Evolutionary conservation across 2,329 filamentous ascomycete species (phyloP).

Genomic region (Fusarium agapanthi): DNA sequence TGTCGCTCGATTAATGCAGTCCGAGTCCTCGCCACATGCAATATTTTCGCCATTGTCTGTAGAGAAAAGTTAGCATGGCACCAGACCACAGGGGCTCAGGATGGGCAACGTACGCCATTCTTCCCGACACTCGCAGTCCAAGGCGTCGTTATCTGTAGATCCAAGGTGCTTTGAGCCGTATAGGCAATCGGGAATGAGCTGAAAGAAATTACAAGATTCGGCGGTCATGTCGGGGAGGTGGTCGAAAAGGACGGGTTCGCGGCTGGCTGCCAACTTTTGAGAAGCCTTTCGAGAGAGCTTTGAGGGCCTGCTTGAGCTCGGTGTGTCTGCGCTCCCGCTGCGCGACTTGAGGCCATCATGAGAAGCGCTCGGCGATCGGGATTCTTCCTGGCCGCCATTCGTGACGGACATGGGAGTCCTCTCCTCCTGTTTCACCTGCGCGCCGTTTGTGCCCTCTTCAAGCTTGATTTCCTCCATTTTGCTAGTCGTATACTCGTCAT

Average conservation of each 20-base stretch:
- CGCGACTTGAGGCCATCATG: constrained; percentile 57
- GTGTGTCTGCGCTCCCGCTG: constrained; percentile 58
- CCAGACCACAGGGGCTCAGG: not conserved
- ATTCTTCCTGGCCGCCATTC: constrained; percentile 39
- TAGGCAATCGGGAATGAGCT: constrained; percentile 83
- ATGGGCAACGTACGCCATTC: constrained; percentile 82
- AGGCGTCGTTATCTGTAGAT: constrained; percentile 84
- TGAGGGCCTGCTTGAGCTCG: constrained; percentile 64
- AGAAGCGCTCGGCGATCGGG: constrained; percentile 53
- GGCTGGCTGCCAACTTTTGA: constrained; percentile 69
- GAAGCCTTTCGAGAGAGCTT: constrained; percentile 79
- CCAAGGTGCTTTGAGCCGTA: constrained; percentile 94
- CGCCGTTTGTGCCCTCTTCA: constrained; percentile 52
- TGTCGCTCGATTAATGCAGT: constrained; percentile 97
- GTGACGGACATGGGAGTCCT: constrained; percentile 52
- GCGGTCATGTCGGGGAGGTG: constrained; percentile 81
- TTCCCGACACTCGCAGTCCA: constrained; percentile 95
- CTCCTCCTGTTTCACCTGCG: constrained; percentile 52
- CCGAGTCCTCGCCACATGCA: constrained; percentile 94
- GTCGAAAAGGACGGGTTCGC: constrained; percentile 72
- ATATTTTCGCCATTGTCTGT: constrained; percentile 73
- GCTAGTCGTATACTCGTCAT: constrained; percentile 52
- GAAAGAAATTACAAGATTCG: constrained; percentile 80
- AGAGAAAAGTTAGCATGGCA: constrained; percentile 26
- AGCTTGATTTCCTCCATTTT: constrained; percentile 57